phyloP scores from a whole-genome alignment of 2,329 filamentous ascomycete genomes.

The Paramyrothecium sp. region DNA sequence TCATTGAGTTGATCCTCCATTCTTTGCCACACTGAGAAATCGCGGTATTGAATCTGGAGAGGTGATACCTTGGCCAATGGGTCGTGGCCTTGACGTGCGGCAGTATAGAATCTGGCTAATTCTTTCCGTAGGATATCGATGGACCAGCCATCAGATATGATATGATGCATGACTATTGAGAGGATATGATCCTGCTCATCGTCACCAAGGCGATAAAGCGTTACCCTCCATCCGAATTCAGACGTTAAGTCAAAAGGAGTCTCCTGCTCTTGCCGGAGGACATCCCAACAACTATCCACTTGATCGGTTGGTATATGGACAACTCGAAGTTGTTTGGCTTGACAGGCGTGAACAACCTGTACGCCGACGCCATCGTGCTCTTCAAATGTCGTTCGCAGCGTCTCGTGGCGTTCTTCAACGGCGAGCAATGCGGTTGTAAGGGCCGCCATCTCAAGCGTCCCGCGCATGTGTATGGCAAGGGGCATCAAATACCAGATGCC shows the following conservation, averaged over 20 bases:
- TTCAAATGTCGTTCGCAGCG: background rate
- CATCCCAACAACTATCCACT: background rate
- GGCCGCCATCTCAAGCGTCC: slow-evolving; percentile 4
- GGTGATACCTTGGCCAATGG: background rate
- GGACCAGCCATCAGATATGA: slow-evolving; percentile 26
- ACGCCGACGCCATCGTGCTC: background rate
- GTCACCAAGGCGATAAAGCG: slow-evolving; percentile 8
- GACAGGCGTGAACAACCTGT: background rate
- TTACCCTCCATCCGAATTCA: slow-evolving; percentile 18
- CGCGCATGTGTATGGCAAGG: slow-evolving; percentile 4
- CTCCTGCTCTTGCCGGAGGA: slow-evolving; percentile 10
- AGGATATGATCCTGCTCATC: slow-evolving; percentile 15
- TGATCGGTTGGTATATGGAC: background rate
- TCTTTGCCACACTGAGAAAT: slow-evolving; percentile 22
- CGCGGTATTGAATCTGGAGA: slow-evolving; percentile 21
- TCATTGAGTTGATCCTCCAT: slow-evolving; percentile 6
- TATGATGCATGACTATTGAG: slow-evolving; percentile 26
- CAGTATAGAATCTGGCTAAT: slow-evolving; percentile 14
- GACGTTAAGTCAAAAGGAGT: slow-evolving; percentile 17
- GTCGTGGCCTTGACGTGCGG: slow-evolving; percentile 3
- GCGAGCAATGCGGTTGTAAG: slow-evolving; percentile 5
- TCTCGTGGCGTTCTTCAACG: slow-evolving; percentile 10
- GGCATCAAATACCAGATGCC: slow-evolving; percentile 10
- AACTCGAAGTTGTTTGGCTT: background rate
- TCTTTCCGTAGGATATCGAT: slow-evolving; percentile 19